Percentiles rank a stretch among this genome's conserved stretches.
These are phyloP conservation scores for Viola pubescens DNA, from an alignment of 441 rosid species.

Conservation along the genomic window DNA sequence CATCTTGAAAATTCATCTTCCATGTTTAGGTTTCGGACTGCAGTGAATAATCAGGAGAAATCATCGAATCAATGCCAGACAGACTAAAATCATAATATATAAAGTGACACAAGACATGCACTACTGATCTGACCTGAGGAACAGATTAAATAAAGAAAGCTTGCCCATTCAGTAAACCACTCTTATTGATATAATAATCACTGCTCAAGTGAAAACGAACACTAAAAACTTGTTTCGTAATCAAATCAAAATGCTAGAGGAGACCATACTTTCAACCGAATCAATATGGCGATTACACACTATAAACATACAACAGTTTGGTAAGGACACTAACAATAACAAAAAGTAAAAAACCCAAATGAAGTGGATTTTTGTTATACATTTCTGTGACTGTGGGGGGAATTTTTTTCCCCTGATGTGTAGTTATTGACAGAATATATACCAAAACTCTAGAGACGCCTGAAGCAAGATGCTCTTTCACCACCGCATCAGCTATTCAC, in stretches of 20 bases:
- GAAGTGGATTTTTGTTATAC: slow-evolving; percentile 23
- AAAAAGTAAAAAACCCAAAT: slow-evolving; percentile 10
- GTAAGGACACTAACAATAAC: slow-evolving; percentile 19
- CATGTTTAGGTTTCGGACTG: too few species aligned
- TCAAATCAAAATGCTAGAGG: not conserved
- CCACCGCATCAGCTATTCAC: slow-evolving; percentile 16
- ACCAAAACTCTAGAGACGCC: slow-evolving; percentile 25
- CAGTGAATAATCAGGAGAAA: too few species aligned
- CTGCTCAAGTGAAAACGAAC: too few species aligned
- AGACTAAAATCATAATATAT: too few species aligned
- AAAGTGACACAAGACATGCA: not conserved
- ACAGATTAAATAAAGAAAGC: too few species aligned
- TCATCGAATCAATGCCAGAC: too few species aligned
- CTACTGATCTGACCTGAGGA: too few species aligned
- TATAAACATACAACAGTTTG: slow-evolving; percentile 22
- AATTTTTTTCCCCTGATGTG: slow-evolving; percentile 19
- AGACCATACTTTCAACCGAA: not conserved
- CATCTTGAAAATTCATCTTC: too few species aligned
- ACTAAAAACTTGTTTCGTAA: too few species aligned
- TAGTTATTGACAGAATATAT: slow-evolving; percentile 35
- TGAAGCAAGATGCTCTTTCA: slow-evolving; percentile 14
- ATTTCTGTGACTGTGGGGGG: slow-evolving; percentile 34
- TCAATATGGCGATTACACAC: slow-evolving; percentile 23
- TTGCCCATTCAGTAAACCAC: too few species aligned
- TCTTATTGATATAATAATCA: too few species aligned